These are phyloP conservation scores for Apiospora kogelbergensis DNA, from an alignment of 2,329 filamentous ascomycete species.

Conservation along the genomic window DNA sequence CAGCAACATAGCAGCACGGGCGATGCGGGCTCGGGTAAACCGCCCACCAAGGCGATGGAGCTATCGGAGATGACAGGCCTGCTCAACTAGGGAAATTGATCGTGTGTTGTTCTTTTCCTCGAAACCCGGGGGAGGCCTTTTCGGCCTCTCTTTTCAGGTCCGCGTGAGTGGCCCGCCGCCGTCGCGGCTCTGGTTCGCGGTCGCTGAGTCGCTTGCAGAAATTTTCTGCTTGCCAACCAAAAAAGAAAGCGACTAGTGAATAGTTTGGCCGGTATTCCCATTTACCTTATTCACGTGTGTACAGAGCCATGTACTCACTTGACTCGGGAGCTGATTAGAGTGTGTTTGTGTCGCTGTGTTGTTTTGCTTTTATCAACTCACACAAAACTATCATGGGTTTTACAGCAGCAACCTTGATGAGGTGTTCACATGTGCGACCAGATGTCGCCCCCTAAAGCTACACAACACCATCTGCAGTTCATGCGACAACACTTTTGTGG, in stretches of 20 bases:
- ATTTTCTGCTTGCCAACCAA: neutral
- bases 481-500: neutral
- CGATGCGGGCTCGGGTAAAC: neutral
- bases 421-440: neutral
- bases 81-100: slow-evolving; percentile 6
- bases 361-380: neutral
- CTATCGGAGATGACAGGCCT: neutral
- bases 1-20: neutral
- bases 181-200: neutral
- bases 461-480: neutral
- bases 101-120: neutral
- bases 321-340: neutral
- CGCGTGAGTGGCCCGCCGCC: neutral
- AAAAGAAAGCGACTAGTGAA: neutral
- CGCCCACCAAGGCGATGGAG: neutral
- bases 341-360: neutral
- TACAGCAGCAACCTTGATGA: neutral
- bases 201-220: neutral
- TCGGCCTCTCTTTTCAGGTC: neutral
- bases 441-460: neutral
- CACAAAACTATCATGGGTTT: neutral
- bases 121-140: neutral
- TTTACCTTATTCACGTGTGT: neutral
- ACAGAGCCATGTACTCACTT: neutral
- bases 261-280: neutral